Conservation (phyloP, 495 filamentous ascomycete species). For the Penicillium paradoxum region DNA sequence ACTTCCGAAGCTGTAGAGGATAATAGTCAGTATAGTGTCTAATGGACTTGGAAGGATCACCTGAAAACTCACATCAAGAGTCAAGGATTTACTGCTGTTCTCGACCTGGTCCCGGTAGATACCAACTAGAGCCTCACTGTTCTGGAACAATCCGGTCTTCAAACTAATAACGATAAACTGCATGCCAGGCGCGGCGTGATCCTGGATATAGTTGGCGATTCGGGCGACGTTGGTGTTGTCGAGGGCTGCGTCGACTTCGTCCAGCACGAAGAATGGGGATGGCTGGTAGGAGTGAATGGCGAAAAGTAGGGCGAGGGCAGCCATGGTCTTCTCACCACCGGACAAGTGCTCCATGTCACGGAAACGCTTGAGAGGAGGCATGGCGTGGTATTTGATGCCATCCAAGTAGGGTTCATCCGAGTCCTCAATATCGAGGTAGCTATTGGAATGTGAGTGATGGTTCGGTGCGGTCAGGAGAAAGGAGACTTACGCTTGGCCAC, state of each 20-base stretch:
- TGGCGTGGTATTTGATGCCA: conserved; percentile 96
- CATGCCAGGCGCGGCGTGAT: conserved; percentile 93
- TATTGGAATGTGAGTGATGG: conserved; percentile 14
- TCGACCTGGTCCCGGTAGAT: conserved; percentile 92
- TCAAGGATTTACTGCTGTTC: conserved; percentile 83
- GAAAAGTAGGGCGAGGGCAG: conserved; percentile 89
- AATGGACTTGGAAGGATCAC: neutral
- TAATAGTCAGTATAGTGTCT: neutral
- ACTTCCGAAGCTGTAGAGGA: conserved; percentile 40
- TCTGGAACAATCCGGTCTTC: conserved; percentile 91
- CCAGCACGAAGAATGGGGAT: conserved; percentile 93
- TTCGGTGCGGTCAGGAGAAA: neutral
- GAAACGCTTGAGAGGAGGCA: conserved; percentile 98
- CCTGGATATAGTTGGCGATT: conserved; percentile 89
- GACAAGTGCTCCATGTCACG: conserved; percentile 98
- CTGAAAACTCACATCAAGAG: conserved; percentile 79
- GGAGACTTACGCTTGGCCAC: conserved; percentile 70
- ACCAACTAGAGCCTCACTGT: conserved; percentile 87
- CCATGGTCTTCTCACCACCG: conserved; percentile 98
- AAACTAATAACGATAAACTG: conserved; percentile 98
- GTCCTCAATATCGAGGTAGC: conserved; percentile 89
- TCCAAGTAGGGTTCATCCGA: conserved; percentile 85
- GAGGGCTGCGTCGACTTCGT: conserved; percentile 96
- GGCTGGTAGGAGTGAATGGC: conserved; percentile 95
- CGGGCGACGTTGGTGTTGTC: conserved; percentile 95